These are phyloP conservation scores for Talaromyces rugulosus DNA, from an alignment of 2,329 filamentous ascomycete species.

Conservation along the genomic window DNA sequence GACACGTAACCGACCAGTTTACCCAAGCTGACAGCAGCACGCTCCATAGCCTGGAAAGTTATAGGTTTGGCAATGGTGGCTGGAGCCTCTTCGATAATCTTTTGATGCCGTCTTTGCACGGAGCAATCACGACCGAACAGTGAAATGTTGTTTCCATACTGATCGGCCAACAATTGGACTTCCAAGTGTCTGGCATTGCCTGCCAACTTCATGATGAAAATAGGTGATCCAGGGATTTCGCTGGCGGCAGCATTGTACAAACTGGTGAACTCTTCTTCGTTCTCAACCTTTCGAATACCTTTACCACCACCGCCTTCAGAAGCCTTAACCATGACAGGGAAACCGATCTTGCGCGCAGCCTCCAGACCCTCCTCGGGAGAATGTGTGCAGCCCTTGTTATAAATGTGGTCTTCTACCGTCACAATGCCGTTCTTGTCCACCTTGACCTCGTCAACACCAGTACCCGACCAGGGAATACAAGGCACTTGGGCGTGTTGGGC, in stretches of 20 bases:
- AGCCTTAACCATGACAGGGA: slow-evolving; percentile 99
- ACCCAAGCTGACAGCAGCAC: slow-evolving; percentile 89
- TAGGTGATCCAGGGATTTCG: slow-evolving; percentile 96
- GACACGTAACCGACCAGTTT: slow-evolving; percentile 96
- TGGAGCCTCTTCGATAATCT: slow-evolving; percentile 98
- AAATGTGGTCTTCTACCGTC: slow-evolving; percentile 80
- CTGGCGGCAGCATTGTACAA: slow-evolving; percentile 94
- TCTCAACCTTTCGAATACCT: slow-evolving; percentile 92
- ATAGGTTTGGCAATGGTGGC: slow-evolving; percentile 88
- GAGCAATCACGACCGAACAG: slow-evolving; percentile 98
- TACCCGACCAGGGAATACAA: slow-evolving; percentile 99
- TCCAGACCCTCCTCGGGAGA: slow-evolving; percentile 85
- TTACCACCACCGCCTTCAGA: slow-evolving; percentile 98
- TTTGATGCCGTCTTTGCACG: slow-evolving; percentile 96
- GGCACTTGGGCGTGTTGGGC: slow-evolving; percentile 94
- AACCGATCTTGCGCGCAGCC: slow-evolving; percentile 86
- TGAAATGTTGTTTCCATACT: slow-evolving; percentile 99
- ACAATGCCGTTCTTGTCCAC: slow-evolving; percentile 83
- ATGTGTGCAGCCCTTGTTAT: slow-evolving; percentile 84
- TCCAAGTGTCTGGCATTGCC: slow-evolving; percentile 95
- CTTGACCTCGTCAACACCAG: slow-evolving; percentile 76
- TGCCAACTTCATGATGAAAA: slow-evolving; percentile 99
- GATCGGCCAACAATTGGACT: slow-evolving; percentile 93
- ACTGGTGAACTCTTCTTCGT: slow-evolving; percentile 76
- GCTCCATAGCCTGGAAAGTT: slow-evolving; percentile 95